These are phyloP conservation scores for Tillandsia leiboldiana DNA, from an alignment of 176 grass and related monocot genomes.

Conservation along the genomic window DNA sequence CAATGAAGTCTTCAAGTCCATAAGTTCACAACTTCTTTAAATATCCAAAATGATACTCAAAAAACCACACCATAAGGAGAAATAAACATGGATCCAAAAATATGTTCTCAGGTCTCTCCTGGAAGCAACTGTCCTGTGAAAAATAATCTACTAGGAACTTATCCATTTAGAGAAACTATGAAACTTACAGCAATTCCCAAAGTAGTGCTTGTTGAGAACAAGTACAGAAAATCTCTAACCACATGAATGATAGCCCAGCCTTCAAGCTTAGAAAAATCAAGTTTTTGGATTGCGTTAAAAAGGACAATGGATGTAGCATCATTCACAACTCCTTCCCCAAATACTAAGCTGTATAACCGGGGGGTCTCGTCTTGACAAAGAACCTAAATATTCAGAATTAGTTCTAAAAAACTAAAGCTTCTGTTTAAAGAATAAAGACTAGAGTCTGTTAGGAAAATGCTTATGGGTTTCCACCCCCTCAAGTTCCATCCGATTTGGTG, in stretches of 20 bases:
- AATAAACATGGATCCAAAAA: background rate
- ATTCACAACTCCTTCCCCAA: constrained; percentile 88
- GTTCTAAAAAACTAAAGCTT: background rate
- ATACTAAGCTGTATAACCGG: constrained; percentile 85
- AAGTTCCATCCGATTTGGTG: too few relatives aligned
- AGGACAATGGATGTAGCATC: constrained; percentile 82
- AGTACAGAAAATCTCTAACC: constrained; percentile 67
- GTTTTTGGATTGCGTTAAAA: constrained; percentile 78
- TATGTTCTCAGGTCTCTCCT: background rate
- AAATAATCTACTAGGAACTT: background rate
- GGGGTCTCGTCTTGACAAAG: constrained; percentile 87
- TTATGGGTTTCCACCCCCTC: too few relatives aligned
- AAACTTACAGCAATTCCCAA: constrained; percentile 66
- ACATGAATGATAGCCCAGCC: constrained; percentile 34
- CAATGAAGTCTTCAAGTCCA: too few relatives aligned
- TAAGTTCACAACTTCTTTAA: background rate
- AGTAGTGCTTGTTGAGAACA: constrained; percentile 61
- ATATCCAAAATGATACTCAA: background rate
- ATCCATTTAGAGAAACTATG: background rate
- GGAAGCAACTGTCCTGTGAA: background rate
- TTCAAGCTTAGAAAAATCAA: constrained; percentile 49
- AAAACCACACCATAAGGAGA: background rate
- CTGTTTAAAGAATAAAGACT: too few relatives aligned
- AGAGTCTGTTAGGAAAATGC: too few relatives aligned
- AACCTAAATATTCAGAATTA: constrained; percentile 34